Evolutionary conservation across 345 rosid species (phyloP).

Genomic region (Erodium maritimum): DNA sequence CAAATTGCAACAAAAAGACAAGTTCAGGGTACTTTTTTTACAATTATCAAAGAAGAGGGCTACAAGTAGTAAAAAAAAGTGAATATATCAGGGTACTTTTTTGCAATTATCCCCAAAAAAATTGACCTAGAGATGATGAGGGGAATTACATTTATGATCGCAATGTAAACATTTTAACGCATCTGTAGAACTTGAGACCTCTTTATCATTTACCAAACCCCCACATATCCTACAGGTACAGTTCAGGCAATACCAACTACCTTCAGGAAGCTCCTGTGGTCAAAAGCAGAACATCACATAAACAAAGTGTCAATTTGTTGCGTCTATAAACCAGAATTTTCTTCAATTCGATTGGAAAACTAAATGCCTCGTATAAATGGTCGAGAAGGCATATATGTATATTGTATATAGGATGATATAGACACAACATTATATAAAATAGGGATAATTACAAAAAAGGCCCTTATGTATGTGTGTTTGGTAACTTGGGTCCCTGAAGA

Average conservation of each 20-base stretch:
- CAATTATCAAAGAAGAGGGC: too few species aligned
- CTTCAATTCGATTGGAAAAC: not conserved
- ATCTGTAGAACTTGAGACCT: constrained; percentile 23
- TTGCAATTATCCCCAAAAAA: too few species aligned
- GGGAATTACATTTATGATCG: constrained; percentile 66
- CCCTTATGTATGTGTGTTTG: too few species aligned
- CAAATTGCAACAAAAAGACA: too few species aligned
- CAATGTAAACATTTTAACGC: constrained; percentile 74
- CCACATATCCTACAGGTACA: constrained; percentile 79
- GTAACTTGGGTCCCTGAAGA: too few species aligned
- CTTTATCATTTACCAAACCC: constrained; percentile 50
- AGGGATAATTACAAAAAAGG: too few species aligned
- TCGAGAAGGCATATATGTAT: too few species aligned
- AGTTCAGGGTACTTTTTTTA: too few species aligned
- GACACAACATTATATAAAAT: too few species aligned
- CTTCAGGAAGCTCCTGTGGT: constrained; percentile 80
- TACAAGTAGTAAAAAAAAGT: too few species aligned
- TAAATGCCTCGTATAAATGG: not conserved
- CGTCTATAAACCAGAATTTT: not conserved
- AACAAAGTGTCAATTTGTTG: not conserved
- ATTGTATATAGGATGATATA: too few species aligned
- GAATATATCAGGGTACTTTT: too few species aligned
- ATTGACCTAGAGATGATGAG: not conserved
- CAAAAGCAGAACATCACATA: constrained; percentile 4
- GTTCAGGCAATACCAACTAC: constrained; percentile 85